Evolutionary conservation across 1,139 yeast species (phyloP).

Genomic region (Sugiyamaella grinbergsii): DNA sequence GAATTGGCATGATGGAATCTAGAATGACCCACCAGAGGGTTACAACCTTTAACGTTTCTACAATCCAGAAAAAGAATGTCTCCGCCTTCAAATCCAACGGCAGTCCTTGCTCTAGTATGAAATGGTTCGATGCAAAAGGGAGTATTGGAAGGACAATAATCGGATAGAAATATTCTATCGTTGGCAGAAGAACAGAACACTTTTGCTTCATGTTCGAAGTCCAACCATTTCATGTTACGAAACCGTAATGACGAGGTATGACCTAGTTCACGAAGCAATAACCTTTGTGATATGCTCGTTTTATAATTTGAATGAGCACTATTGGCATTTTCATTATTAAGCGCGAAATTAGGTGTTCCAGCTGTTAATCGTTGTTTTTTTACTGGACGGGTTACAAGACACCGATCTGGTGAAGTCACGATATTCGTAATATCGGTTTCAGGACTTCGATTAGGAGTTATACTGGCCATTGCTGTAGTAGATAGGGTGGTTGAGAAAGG

Average conservation of each 20-base stretch:
- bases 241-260: neutral
- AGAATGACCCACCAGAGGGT: slow-evolving; percentile 16
- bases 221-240: slow-evolving; percentile 10
- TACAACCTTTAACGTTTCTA: slow-evolving; percentile 7
- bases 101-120: slow-evolving; percentile 13
- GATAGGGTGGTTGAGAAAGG: too few relatives aligned
- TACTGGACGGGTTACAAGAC: slow-evolving; percentile 5
- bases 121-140: slow-evolving; percentile 24
- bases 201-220: slow-evolving; percentile 17
- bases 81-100: slow-evolving; percentile 22
- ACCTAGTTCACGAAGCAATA: slow-evolving; percentile 15
- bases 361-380: slow-evolving; percentile 6
- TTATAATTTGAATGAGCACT: neutral
- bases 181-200: slow-evolving; percentile 14
- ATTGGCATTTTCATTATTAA: neutral
- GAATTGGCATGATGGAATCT: slow-evolving; percentile 21
- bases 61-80: slow-evolving; percentile 11
- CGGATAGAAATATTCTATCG: slow-evolving; percentile 7
- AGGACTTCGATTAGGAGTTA: slow-evolving; percentile 2
- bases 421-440: slow-evolving; percentile 16
- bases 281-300: slow-evolving; percentile 10
- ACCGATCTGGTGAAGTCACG: slow-evolving; percentile 14
- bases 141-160: slow-evolving; percentile 10
- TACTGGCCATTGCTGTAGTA: too few relatives aligned
- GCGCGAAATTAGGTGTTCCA: slow-evolving; percentile 3